phyloP scores from a whole-genome alignment of 2,329 filamentous ascomycete species.

The Monosporascus sp. region DNA sequence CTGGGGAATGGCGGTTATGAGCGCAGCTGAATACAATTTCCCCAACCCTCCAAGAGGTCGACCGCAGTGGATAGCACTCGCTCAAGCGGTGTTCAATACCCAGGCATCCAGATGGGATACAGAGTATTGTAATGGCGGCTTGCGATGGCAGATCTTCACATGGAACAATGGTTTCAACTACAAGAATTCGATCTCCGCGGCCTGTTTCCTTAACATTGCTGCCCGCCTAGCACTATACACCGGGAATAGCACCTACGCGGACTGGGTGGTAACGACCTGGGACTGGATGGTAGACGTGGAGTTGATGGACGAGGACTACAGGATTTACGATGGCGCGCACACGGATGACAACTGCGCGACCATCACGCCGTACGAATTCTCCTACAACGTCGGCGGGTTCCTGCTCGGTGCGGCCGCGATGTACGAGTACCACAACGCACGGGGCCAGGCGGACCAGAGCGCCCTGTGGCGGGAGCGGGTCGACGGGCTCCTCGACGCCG shows the following conservation, averaged over 20 bases:
- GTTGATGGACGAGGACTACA: slow-evolving; percentile 55
- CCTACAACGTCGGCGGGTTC: slow-evolving; percentile 63
- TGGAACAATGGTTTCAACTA: slow-evolving; percentile 81
- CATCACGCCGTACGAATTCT: slow-evolving; percentile 59
- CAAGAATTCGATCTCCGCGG: slow-evolving; percentile 63
- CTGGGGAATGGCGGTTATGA: slow-evolving; percentile 67
- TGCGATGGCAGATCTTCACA: slow-evolving; percentile 80
- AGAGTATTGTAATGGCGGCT: slow-evolving; percentile 63
- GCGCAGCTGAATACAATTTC: slow-evolving; percentile 65
- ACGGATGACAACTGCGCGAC: slow-evolving; percentile 52
- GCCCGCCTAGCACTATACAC: slow-evolving; percentile 73
- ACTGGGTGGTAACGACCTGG: slow-evolving; percentile 72
- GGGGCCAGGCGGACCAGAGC: slow-evolving; percentile 23
- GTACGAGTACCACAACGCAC: slow-evolving; percentile 52
- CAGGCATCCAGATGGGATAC: slow-evolving; percentile 70
- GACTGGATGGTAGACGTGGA: slow-evolving; percentile 58
- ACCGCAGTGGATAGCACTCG: slow-evolving; percentile 66
- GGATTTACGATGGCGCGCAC: slow-evolving; percentile 59
- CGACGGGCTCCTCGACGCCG: slow-evolving; percentile 50
- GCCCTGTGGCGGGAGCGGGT: slow-evolving; percentile 53
- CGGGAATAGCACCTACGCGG: slow-evolving; percentile 67
- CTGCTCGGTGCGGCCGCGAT: slow-evolving; percentile 63
- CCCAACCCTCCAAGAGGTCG: slow-evolving; percentile 50
- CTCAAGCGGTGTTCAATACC: slow-evolving; percentile 76
- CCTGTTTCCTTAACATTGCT: slow-evolving; percentile 57